phyloP scores from a whole-genome alignment of 1,139 yeast genomes.

The Waltiozyma solani region DNA sequence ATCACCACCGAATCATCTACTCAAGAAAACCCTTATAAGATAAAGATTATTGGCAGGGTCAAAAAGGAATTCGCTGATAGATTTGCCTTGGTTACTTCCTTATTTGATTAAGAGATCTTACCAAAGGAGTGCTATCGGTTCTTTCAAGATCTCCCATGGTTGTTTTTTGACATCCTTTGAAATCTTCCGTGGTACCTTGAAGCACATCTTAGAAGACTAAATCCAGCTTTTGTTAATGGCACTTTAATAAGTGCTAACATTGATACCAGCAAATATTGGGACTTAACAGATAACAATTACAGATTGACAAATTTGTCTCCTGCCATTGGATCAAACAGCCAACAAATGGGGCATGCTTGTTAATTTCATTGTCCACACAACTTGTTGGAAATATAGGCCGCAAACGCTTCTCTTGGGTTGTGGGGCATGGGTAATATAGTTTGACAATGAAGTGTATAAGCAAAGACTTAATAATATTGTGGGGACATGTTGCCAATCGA shows the following conservation, averaged over 20 bases:
- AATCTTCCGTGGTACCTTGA: conserved; percentile 40
- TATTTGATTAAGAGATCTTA: conserved; percentile 24
- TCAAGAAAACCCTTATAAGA: conserved; percentile 7
- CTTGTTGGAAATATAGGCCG: no score
- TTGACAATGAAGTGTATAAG: no score
- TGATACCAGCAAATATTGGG: conserved; percentile 54
- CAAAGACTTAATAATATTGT: no score
- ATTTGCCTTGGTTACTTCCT: conserved; percentile 34
- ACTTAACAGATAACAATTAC: conserved; percentile 43
- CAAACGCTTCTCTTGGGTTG: no score
- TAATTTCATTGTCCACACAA: no score
- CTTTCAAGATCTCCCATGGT: conserved; percentile 29
- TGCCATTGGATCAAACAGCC: no score
- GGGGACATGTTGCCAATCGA: no score
- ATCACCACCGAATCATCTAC: conserved; percentile 40
- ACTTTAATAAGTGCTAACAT: conserved; percentile 50
- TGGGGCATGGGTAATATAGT: no score
- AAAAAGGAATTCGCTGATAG: conserved; percentile 27
- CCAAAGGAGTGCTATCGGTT: conserved; percentile 30
- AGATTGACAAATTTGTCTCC: no score
- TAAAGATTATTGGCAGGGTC: conserved; percentile 19
- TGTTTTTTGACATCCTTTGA: conserved; percentile 37
- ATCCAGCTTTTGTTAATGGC: conserved; percentile 32
- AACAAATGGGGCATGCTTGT: no score
- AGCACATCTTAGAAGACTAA: conserved; percentile 22